These are phyloP conservation scores for Scutellaria baicalensis DNA, from an alignment of 257 asterid species.

Conservation along the genomic window DNA sequence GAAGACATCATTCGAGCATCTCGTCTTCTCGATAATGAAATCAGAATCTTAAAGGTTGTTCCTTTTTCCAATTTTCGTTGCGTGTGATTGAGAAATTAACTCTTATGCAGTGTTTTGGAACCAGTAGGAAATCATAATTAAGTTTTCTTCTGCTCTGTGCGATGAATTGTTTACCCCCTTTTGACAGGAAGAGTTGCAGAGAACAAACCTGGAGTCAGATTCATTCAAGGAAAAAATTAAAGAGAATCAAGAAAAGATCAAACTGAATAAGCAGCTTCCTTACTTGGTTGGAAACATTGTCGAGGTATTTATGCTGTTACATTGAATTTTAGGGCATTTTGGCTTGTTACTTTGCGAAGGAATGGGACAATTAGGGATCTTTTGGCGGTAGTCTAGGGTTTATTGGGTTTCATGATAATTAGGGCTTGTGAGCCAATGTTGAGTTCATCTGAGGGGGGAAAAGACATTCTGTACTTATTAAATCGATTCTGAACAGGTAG, in stretches of 20 bases:
- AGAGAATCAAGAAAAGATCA: slow-evolving; percentile 71
- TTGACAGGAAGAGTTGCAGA: slow-evolving; percentile 61
- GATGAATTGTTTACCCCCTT: not conserved
- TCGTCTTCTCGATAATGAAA: slow-evolving; percentile 68
- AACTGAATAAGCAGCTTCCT: slow-evolving; percentile 68
- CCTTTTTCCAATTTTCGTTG: not conserved
- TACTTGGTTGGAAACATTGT: slow-evolving; percentile 77
- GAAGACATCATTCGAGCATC: slow-evolving; percentile 67
- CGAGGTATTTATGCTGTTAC: slow-evolving; percentile 37
- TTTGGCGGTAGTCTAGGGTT: not conserved
- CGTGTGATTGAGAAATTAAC: not conserved
- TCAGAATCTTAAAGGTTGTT: slow-evolving; percentile 55
- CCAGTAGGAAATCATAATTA: not conserved
- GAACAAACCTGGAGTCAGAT: slow-evolving; percentile 58
- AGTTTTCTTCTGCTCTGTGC: not conserved
- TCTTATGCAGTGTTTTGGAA: not conserved
- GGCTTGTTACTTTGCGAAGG: not conserved
- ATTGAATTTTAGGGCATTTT: not conserved
- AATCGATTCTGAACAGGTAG: not conserved
- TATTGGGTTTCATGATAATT: not conserved
- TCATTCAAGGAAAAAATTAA: slow-evolving; percentile 60
- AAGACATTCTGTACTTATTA: not conserved
- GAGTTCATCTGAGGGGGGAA: not conserved
- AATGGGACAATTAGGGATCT: not conserved
- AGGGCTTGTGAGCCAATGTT: not conserved